A percentile compares a stretch with the other conserved stretches of the same genome.
Evolutionary conservation across 257 asterid species (phyloP).

Genomic region (Leptodermis oblonga): DNA sequence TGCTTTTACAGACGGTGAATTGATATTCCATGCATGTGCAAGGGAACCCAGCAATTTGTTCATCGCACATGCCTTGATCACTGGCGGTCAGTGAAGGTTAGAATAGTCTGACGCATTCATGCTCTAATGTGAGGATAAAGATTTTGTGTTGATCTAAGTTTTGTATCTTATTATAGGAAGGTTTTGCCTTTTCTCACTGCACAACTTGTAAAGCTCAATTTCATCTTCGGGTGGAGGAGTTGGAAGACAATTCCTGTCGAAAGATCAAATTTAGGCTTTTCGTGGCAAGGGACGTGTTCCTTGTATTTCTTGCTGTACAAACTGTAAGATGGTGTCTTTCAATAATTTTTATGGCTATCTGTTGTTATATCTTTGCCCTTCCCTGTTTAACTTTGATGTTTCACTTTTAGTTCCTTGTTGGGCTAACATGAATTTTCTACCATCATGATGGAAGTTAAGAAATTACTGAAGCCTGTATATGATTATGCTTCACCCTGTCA

Average conservation of each 20-base stretch:
- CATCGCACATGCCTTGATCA: slow-evolving; percentile 61
- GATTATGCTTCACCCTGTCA: neutral
- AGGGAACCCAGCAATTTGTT: slow-evolving; percentile 60
- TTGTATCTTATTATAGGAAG: slow-evolving; percentile 37
- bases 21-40: slow-evolving; percentile 62
- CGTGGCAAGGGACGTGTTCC: slow-evolving; percentile 53
- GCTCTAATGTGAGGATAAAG: neutral
- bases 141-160: neutral
- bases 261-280: slow-evolving; percentile 48
- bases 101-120: neutral
- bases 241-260: slow-evolving; percentile 43
- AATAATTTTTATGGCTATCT: neutral
- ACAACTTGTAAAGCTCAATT: slow-evolving; percentile 56
- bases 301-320: slow-evolving; percentile 51
- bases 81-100: slow-evolving; percentile 58
- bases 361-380: neutral
- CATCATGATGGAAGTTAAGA: neutral
- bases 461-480: neutral
- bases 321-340: slow-evolving; percentile 26
- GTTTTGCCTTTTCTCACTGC: slow-evolving; percentile 62
- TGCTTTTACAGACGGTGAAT: slow-evolving; percentile 33
- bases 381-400: neutral
- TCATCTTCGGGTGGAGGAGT: slow-evolving; percentile 42
- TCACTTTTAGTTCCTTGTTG: neutral
- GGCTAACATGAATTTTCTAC: neutral